Evolutionary conservation across 2,329 filamentous ascomycete genomes (phyloP).

Genomic region (Venturia oleaginea): DNA sequence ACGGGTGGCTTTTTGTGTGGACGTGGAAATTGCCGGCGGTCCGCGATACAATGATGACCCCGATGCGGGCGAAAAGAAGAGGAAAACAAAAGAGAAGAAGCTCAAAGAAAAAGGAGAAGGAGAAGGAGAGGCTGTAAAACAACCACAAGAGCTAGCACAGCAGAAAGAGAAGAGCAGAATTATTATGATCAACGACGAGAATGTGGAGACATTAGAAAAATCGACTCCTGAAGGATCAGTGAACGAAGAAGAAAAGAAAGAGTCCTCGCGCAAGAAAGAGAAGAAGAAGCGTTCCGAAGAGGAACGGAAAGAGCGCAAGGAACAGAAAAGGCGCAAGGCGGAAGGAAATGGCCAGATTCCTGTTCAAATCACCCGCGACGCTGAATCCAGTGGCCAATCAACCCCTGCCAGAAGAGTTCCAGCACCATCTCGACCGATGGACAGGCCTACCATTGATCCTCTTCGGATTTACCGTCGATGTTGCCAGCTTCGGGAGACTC

Average conservation of each 20-base stretch:
- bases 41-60: conserved; percentile 57
- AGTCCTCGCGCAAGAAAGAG: conserved; percentile 67
- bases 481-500: conserved; percentile 86
- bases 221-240: conserved; percentile 32
- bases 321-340: conserved; percentile 74
- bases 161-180: conserved; percentile 47
- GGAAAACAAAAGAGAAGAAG: conserved; percentile 53
- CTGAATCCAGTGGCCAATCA: conserved; percentile 44
- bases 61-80: conserved; percentile 29
- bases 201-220: conserved; percentile 33
- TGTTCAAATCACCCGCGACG: conserved; percentile 68
- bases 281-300: conserved; percentile 95
- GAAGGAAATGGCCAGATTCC: conserved; percentile 83
- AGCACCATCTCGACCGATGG: conserved; percentile 41
- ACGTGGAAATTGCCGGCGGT: conserved; percentile 89
- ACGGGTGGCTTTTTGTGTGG: conserved; percentile 89
- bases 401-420: conserved; percentile 19
- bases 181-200: conserved; percentile 24
- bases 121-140: conserved; percentile 66
- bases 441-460: conserved; percentile 77
- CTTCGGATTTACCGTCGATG: conserved; percentile 88
- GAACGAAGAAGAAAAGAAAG: conserved; percentile 26
- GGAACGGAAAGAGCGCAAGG: conserved; percentile 83
- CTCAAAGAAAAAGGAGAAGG: conserved; percentile 59
- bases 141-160: conserved; percentile 45